Percentiles rank a stretch among this genome's conserved stretches.
These are phyloP conservation scores for Lepidium africanum DNA, from an alignment of 345 rosid genomes.

Conservation along the genomic window DNA sequence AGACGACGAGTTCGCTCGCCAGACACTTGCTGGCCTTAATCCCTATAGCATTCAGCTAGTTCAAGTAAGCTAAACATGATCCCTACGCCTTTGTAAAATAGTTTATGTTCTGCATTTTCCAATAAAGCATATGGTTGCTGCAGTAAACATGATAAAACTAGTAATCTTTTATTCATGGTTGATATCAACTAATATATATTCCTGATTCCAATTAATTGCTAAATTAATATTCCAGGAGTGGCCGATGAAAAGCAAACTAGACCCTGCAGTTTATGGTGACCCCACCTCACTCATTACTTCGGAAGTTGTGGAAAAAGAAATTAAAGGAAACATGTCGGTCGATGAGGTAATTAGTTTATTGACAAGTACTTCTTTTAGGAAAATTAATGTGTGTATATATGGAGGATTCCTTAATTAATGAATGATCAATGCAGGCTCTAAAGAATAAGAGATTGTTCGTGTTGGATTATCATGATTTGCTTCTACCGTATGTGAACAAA, in stretches of 20 bases:
- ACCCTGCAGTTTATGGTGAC: slow-evolving; percentile 55
- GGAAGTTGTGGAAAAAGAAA: slow-evolving; percentile 43
- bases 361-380: not conserved
- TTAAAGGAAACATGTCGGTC: slow-evolving; percentile 44
- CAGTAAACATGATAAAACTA: too few species aligned
- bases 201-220: not conserved
- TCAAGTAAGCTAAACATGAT: slow-evolving; percentile 32
- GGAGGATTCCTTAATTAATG: not conserved
- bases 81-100: not conserved
- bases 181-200: not conserved
- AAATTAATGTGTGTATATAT: not conserved
- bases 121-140: too few species aligned
- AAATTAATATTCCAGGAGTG: slow-evolving; percentile 53
- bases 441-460: slow-evolving; percentile 20
- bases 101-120: not conserved
- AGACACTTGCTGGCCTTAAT: slow-evolving; percentile 74
- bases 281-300: slow-evolving; percentile 57
- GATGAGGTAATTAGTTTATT: slow-evolving; percentile 40
- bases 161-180: too few species aligned
- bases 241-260: slow-evolving; percentile 74
- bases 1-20: slow-evolving; percentile 75
- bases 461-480: slow-evolving; percentile 29
- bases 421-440: slow-evolving; percentile 10
- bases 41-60: slow-evolving; percentile 50
- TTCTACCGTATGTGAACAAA: slow-evolving; percentile 56